These are phyloP conservation scores for Pleoardoris graminearum DNA, from an alignment of 2,329 filamentous ascomycete species.

Conservation along the genomic window DNA sequence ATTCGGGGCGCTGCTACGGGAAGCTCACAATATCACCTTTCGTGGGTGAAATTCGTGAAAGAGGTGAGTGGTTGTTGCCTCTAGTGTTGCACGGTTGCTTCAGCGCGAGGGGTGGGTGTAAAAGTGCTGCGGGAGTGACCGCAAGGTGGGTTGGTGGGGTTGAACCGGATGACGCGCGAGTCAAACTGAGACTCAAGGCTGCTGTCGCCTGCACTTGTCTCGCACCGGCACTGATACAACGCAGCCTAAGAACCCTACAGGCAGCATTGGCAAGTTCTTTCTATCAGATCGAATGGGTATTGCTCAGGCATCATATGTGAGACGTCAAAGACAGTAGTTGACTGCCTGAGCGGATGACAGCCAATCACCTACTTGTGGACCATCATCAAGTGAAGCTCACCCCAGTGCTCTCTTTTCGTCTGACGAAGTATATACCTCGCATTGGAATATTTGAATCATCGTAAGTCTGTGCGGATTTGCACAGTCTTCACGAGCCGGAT, in stretches of 20 bases:
- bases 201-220: constrained; percentile 11
- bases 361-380: constrained; percentile 2
- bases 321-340: background rate
- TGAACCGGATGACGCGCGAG: constrained; percentile 14
- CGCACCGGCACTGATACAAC: background rate
- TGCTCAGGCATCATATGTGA: background rate
- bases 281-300: background rate
- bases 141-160: constrained; percentile 16
- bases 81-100: background rate
- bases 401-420: background rate
- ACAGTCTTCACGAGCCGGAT: no score
- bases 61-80: background rate
- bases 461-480: background rate
- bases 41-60: background rate
- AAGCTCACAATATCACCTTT: background rate
- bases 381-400: background rate
- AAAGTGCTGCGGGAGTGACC: constrained; percentile 5
- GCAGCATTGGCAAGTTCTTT: background rate
- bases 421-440: background rate
- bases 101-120: background rate
- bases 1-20: background rate
- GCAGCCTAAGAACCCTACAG: background rate
- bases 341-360: background rate
- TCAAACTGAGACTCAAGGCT: constrained; percentile 6
- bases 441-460: background rate